These are phyloP conservation scores for Leonotis leonurus DNA, from an alignment of 257 asterid genomes.

Conservation along the genomic window DNA sequence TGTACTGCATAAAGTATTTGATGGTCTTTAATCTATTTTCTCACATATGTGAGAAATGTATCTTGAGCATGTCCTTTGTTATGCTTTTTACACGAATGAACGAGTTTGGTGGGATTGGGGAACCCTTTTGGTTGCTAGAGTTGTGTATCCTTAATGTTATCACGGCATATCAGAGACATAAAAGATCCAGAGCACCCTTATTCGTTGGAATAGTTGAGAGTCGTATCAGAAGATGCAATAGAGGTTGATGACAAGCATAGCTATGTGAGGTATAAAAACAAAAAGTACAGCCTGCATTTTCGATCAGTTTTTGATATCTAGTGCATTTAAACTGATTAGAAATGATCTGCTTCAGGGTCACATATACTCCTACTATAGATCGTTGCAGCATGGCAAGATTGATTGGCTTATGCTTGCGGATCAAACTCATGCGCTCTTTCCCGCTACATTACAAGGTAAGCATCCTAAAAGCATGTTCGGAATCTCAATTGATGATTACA, in stretches of 20 bases:
- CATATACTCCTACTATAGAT: conserved; percentile 92
- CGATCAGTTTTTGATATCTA: neutral
- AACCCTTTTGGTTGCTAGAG: neutral
- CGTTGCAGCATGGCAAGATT: conserved; percentile 89
- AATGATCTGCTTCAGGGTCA: conserved; percentile 50
- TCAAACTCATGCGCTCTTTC: conserved; percentile 83
- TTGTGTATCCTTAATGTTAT: conserved; percentile 50
- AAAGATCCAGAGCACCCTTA: conserved; percentile 96
- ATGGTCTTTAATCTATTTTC: too few species aligned
- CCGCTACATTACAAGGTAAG: conserved; percentile 84
- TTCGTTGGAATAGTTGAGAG: conserved; percentile 88
- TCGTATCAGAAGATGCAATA: conserved; percentile 75
- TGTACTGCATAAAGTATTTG: too few species aligned
- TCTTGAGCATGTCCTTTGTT: neutral
- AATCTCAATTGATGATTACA: too few species aligned
- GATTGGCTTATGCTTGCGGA: conserved; percentile 87
- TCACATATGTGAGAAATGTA: neutral
- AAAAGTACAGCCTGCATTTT: neutral
- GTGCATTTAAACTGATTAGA: neutral
- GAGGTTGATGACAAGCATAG: conserved; percentile 70
- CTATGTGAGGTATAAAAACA: conserved; percentile 53
- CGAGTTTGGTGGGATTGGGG: neutral
- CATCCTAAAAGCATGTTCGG: neutral
- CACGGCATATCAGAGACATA: conserved; percentile 91
- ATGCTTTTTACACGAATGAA: neutral